These are phyloP conservation scores for Amanita phalloides DNA, from an alignment of 768 basidiomycete species.

Conservation along the genomic window DNA sequence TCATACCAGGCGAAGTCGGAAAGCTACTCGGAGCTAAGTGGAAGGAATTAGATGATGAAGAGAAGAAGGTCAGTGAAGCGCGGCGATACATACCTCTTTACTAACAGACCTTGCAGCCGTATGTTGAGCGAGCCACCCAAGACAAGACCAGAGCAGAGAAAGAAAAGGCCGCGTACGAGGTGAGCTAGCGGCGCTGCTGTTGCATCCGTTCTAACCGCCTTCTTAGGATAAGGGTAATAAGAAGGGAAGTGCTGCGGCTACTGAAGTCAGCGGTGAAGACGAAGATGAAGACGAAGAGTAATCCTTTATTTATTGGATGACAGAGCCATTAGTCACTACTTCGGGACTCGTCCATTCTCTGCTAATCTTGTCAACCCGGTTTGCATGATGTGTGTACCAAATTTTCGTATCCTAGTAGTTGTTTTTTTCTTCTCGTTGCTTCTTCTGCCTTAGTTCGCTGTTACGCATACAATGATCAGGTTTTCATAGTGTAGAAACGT, in stretches of 20 bases:
- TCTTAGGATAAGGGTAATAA: conserved; percentile 13
- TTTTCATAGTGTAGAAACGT: neutral
- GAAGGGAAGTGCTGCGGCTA: conserved; percentile 12
- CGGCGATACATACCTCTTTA: conserved; percentile 1
- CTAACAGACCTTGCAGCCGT: conserved; percentile 46
- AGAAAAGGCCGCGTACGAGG: conserved; percentile 54
- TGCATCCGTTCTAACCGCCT: neutral
- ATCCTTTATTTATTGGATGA: conserved; percentile 8
- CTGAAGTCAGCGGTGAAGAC: conserved; percentile 18
- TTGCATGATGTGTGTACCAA: conserved; percentile 4
- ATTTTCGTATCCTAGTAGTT: conserved; percentile 5
- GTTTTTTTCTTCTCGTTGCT: neutral
- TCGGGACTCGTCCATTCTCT: neutral
- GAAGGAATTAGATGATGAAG: conserved; percentile 88
- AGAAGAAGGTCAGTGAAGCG: conserved; percentile 65
- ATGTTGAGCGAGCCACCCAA: conserved; percentile 72
- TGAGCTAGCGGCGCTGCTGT: conserved; percentile 11
- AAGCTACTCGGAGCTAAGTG: conserved; percentile 94
- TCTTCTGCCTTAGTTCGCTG: neutral
- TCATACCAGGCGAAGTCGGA: conserved; percentile 72
- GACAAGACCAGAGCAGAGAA: conserved; percentile 86
- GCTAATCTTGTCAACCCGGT: neutral
- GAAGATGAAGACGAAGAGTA: conserved; percentile 26
- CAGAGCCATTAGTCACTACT: neutral
- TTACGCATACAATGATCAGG: neutral